Evolutionary conservation across 352 stramenopile species (phyloP), one percentile per base, ranked within the genome.

Genomic region (Globisporangium okanoganense): DNA sequence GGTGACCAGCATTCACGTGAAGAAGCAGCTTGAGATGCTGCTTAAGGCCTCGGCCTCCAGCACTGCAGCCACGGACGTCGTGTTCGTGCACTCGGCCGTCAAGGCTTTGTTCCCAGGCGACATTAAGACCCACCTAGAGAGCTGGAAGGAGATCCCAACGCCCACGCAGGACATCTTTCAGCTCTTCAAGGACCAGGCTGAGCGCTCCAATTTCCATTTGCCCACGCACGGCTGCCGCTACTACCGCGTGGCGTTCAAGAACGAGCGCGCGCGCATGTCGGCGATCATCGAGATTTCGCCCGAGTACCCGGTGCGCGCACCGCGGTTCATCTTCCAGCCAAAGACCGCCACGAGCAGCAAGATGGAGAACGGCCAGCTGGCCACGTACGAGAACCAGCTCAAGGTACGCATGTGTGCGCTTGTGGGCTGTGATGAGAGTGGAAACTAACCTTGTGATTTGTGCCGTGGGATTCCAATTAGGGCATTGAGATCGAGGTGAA

Each of bases 401-500:
- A 88, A 92, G 76, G 82, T 88, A 43, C 10, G 16, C 40, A 3
- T 24, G 8, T 24, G 24, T 41, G 20, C 27, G 22, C 5, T 9
- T 56, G 10, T 61, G 27, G 20, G 18, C 6, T 22, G 29, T 49
- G 18, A 5, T 18, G 41, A 14, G 9, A 50, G 10, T 70, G 40
- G 62, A 40, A n/a, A 27, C 31, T 38, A 20, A 51, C 16, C 31
- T 53, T 64, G 20, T 43, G 18, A 38, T 5, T 24, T n/a, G 6
- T 36, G 25, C 24, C 12, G 18, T 40, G 48, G n/a, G 20, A 38
- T 41, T 35, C 20, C 13, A 35, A 5, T 33, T 55, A 90, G 84
- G 81, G 90, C 48, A 74, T 93, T 8, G 84, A 90, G 56, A 59
- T 88, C n/a, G 84, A 93, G 44, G 78, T 93, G 48, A 90, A 91